Conservation (phyloP, 2,329 filamentous ascomycete species). For the Fusarium sterilihyphosum region DNA sequence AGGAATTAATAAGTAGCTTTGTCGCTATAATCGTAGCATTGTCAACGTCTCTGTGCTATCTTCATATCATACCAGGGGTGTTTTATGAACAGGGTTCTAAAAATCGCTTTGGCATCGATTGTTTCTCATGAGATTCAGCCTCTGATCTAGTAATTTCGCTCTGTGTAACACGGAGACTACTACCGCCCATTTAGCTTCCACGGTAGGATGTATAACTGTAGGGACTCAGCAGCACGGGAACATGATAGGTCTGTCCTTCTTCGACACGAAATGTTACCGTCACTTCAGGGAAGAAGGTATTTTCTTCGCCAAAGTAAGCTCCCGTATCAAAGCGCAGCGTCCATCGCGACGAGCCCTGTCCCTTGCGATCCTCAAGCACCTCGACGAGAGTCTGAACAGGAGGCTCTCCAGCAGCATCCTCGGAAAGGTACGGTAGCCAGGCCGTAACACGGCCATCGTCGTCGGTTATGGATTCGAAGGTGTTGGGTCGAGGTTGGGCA, state of each 20-base stretch:
- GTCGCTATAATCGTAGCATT: slow-evolving; percentile 33
- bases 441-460: slow-evolving; percentile 76
- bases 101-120: not conserved
- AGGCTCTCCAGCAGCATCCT: slow-evolving; percentile 63
- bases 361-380: slow-evolving; percentile 58
- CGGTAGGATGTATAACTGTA: slow-evolving; percentile 86
- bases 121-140: not conserved
- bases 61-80: not conserved
- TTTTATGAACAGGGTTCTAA: not conserved
- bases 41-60: slow-evolving; percentile 9
- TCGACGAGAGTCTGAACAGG: slow-evolving; percentile 68
- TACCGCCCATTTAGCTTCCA: slow-evolving; percentile 65
- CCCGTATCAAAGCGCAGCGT: slow-evolving; percentile 78
- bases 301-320: slow-evolving; percentile 72
- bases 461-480: slow-evolving; percentile 77
- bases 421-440: slow-evolving; percentile 71
- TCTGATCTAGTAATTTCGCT: not conserved
- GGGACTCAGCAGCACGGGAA: slow-evolving; percentile 79
- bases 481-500: slow-evolving; percentile 49
- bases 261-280: slow-evolving; percentile 63
- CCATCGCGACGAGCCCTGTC: slow-evolving; percentile 64
- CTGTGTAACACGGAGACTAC: not conserved
- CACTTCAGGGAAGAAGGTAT: slow-evolving; percentile 71
- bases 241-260: slow-evolving; percentile 77
- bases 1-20: slow-evolving; percentile 37